Evolutionary conservation across 2,329 filamentous ascomycete species (phyloP), one percentile per base, ranked within the genome.

Genomic region (Fusarium pseudograminearum): DNA sequence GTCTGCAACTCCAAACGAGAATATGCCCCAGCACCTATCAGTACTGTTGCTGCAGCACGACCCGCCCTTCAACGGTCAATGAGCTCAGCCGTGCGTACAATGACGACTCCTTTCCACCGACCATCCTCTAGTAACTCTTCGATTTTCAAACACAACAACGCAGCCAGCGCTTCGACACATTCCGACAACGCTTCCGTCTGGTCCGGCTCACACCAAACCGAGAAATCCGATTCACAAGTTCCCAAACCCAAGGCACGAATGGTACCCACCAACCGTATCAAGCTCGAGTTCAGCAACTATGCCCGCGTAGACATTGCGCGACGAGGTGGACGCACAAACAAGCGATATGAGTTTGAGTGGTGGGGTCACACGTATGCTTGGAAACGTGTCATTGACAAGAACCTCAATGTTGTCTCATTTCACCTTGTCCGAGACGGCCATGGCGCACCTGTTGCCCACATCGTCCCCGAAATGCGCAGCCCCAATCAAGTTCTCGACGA

Each of bases 261-360:
- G 55, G 76, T 84, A 45, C 88, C 92, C 20, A 92, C 90, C 61
- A 93, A 97, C 78, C 91, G 87, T 36, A 92, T 95, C 78, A 93
- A 94, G 80, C 87, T 99, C 34, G 95, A 98, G 78, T 99, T 98
- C 78, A 97, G 93, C 71, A 99, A 98, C 82, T 99, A 99, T 78
- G 95, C 95, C 4, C 93, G 96, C 73, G 89, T 98, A 41, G 92
- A 97, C 70, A 82, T 99, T 52, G 89, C 87, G 71, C 89, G 93
- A 52, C 90, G 88, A 71, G 83, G 85, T 45, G 85, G 85, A 55
- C 90, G 88, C 70, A 83, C 85, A 38, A 85, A 85, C 67, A 95
- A 94, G 80, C 87, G 89, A 66, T 98, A 98, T 78, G 92, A 94
- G 57, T 98, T 97, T 75, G 91, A 95, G 76, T 97, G 97, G 85